phyloP scores from a whole-genome alignment of 352 stramenopile species.

The Pythium plurisporium region DNA sequence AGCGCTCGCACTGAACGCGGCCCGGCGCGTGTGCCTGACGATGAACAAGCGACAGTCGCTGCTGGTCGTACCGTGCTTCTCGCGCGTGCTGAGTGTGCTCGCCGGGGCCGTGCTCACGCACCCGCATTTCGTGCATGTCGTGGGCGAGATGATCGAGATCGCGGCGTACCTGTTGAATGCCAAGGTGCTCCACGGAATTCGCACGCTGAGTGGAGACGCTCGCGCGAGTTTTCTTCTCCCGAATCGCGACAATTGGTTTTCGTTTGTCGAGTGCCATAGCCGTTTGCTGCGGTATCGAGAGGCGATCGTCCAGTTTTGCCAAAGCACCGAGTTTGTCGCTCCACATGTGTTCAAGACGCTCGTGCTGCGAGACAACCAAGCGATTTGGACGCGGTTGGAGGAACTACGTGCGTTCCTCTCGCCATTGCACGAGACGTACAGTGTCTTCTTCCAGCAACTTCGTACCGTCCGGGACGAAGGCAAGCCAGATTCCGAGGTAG shows the following conservation, averaged over 20 bases:
- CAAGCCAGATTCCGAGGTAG: conserved; percentile 9
- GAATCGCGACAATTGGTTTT: conserved; percentile 56
- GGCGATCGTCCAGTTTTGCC: conserved; percentile 50
- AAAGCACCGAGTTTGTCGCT: conserved; percentile 16
- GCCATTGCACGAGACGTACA: conserved; percentile 62
- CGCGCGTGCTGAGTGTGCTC: conserved; percentile 45
- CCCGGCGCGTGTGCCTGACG: conserved; percentile 38
- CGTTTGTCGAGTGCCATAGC: conserved; percentile 55
- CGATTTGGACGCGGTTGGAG: conserved; percentile 9
- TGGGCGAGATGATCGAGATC: conserved; percentile 65
- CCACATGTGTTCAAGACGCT: conserved; percentile 51
- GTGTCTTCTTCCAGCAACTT: conserved; percentile 44
- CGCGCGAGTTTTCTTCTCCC: conserved; percentile 44
- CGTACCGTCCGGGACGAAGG: conserved; percentile 8
- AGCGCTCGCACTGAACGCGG: conserved; percentile 49
- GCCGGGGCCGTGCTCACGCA: conserved; percentile 57
- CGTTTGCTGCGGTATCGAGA: conserved; percentile 45
- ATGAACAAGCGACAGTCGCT: conserved; percentile 39
- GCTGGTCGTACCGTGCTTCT: conserved; percentile 68
- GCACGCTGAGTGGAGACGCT: conserved; percentile 35
- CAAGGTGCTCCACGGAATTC: conserved; percentile 34
- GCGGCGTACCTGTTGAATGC: conserved; percentile 55
- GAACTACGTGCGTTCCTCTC: conserved; percentile 27
- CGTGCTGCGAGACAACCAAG: conserved; percentile 42
- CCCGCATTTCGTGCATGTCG: conserved; percentile 32